phyloP scores from a whole-genome alignment of 23 red algal species.

The Pyropia yezoensis region DNA sequence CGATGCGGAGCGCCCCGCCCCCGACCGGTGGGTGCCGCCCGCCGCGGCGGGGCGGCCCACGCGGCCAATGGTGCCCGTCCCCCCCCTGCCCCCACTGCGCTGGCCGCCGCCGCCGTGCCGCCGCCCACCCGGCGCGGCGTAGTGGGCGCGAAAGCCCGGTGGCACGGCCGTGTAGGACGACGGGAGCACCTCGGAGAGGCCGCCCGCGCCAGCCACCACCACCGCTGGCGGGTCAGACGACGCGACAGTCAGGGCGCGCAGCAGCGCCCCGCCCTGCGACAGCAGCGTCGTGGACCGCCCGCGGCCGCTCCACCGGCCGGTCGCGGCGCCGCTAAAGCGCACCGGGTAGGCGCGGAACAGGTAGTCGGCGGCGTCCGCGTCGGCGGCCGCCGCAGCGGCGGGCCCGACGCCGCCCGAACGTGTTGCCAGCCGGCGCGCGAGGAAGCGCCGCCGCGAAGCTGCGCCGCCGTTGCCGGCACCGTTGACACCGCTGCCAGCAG shows the following conservation, averaged over 20 bases:
- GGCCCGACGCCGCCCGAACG: too few species aligned
- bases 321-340: slow-evolving; percentile 36
- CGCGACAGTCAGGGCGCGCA: slow-evolving; percentile 64
- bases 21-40: too few species aligned
- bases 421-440: too few species aligned
- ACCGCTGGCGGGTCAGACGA: slow-evolving; percentile 66
- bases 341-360: slow-evolving; percentile 59
- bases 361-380: slow-evolving; percentile 18
- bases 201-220: slow-evolving; percentile 40
- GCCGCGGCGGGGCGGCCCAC: too few species aligned
- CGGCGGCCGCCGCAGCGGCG: neutral
- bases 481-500: neutral
- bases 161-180: slow-evolving; percentile 45
- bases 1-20: too few species aligned
- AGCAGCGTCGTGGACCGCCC: slow-evolving; percentile 40
- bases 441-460: too few species aligned
- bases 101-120: too few species aligned
- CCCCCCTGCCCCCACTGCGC: too few species aligned
- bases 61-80: too few species aligned
- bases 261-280: slow-evolving; percentile 40
- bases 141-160: slow-evolving; percentile 46
- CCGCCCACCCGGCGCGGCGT: slow-evolving; percentile 9
- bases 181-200: slow-evolving; percentile 57
- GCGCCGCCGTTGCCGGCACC: neutral
- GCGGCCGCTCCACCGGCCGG: slow-evolving; percentile 54